Base-by-base conservation (phyloP, 306 rosid species). In the Glycine latifolia region DNA sequence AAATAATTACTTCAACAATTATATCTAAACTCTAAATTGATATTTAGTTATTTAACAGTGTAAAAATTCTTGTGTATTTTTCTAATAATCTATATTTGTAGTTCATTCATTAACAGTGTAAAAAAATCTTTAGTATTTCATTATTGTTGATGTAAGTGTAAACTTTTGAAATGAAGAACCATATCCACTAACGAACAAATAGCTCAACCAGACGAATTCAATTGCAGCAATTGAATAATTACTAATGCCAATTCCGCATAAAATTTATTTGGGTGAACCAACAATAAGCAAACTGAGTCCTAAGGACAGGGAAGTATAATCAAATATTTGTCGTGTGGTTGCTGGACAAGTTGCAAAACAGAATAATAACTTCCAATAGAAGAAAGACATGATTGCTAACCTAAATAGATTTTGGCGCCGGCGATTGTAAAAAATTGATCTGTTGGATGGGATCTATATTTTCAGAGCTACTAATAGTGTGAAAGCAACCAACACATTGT, bases 81-180 rank as follows among this genome's bases (percentile, higher is more conserved):
- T 26, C 31, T 26, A 26, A 26, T 26, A 26, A 26, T 26, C 31
- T 26, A 26, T 26, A 26, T 26, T 26, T 26, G 31, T 26, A 26
- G 31, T 26, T 26, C 31, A 26, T 26, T 26, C 31, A 26, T 39
- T 39, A 39, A 39, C 0, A 39, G 44, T 39, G 44, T 39, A 39
- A 39, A 39, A 39, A 26, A 74, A 47, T 37, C 10, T 39, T n/a
- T 31, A 44, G 37, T 7, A 62, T 35, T 53, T 35, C 8, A 74
- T 31, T 67, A 83, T 62, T 10, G 52, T 4, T 77, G 83, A 77
- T 83, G 79, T 72, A 53, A 78, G 44, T 39, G 44, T 14, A 11
- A 62, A 52, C 3, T 44, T 56, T 76, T 26, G 70, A 62, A 77
- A 77, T 83, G 50, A 9, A 53, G 33, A 56, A 59, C 37, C 48